These are phyloP conservation scores for Fusarium devonianum DNA, from an alignment of 2,329 filamentous ascomycete genomes.

Conservation along the genomic window DNA sequence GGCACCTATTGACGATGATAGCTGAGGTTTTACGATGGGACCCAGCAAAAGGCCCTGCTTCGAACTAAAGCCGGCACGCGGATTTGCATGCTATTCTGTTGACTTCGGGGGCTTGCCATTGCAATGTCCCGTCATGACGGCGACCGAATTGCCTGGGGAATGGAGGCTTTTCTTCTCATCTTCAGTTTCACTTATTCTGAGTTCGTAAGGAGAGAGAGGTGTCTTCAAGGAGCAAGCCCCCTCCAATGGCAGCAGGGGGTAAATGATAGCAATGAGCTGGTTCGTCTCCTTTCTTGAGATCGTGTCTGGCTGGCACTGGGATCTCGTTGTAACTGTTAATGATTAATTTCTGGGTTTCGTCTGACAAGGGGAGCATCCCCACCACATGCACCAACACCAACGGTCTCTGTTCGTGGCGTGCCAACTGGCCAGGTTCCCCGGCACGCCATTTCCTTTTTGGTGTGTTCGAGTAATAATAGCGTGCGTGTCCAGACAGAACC, in stretches of 20 bases:
- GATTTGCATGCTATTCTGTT: constrained; percentile 6
- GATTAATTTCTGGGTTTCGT: constrained; percentile 37
- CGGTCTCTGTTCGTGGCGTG: constrained; percentile 38
- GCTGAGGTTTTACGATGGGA: constrained; percentile 6
- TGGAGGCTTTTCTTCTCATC: constrained; percentile 23
- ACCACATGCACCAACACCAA: constrained; percentile 28
- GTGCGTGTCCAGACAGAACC: too few species aligned
- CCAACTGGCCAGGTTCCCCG: constrained; percentile 36
- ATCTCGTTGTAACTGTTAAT: constrained; percentile 37
- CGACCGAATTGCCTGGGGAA: constrained; percentile 26
- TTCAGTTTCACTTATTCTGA: too few species aligned
- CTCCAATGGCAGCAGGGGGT: too few species aligned
- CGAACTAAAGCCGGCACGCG: not conserved
- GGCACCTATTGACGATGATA: not conserved
- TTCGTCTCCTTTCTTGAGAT: too few species aligned
- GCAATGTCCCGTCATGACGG: constrained; percentile 22
- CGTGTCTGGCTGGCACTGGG: too few species aligned
- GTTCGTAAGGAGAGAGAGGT: not conserved
- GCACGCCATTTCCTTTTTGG: constrained; percentile 2
- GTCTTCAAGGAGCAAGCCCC: too few species aligned
- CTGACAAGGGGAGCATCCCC: constrained; percentile 35
- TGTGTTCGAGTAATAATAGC: too few species aligned
- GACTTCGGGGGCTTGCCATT: constrained; percentile 17
- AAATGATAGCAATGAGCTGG: too few species aligned
- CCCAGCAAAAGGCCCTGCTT: too few species aligned